phyloP scores from a whole-genome alignment of 805 yeast species.

The Isabelozyma gotoi region DNA sequence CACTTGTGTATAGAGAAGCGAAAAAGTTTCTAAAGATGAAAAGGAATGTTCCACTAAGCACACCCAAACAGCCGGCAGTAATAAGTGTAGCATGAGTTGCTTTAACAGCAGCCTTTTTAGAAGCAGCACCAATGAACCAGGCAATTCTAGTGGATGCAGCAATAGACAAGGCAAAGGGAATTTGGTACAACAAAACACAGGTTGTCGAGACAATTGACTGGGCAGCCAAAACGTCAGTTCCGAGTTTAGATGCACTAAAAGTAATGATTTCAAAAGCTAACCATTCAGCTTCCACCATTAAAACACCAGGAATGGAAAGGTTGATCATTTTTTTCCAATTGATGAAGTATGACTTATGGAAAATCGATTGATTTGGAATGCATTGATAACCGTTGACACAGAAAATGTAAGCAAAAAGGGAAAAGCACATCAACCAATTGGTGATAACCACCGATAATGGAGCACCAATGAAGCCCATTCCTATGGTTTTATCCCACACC shows the following conservation, averaged over 20 bases:
- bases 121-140: constrained; percentile 69
- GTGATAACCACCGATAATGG: constrained; percentile 73
- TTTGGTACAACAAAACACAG: constrained; percentile 66
- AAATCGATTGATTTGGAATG: constrained; percentile 33
- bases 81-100: constrained; percentile 38
- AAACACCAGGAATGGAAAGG: constrained; percentile 69
- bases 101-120: constrained; percentile 34
- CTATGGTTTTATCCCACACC: constrained; percentile 61
- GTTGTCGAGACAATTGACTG: constrained; percentile 72
- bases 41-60: constrained; percentile 38
- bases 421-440: constrained; percentile 67
- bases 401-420: constrained; percentile 48
- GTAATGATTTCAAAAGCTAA: constrained; percentile 76
- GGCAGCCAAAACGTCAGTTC: constrained; percentile 66
- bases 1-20: constrained; percentile 43
- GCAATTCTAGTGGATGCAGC: constrained; percentile 79
- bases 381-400: constrained; percentile 47
- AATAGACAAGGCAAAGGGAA: constrained; percentile 74
- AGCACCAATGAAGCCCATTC: constrained; percentile 72
- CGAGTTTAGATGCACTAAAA: constrained; percentile 64
- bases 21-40: constrained; percentile 33
- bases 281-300: constrained; percentile 80
- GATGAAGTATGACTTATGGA: constrained; percentile 27
- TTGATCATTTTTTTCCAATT: constrained; percentile 67
- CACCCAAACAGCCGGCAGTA: constrained; percentile 32